Evolutionary conservation across 2,329 filamentous ascomycete genomes (phyloP).

Genomic region (Pseudopyricularia cyperi): DNA sequence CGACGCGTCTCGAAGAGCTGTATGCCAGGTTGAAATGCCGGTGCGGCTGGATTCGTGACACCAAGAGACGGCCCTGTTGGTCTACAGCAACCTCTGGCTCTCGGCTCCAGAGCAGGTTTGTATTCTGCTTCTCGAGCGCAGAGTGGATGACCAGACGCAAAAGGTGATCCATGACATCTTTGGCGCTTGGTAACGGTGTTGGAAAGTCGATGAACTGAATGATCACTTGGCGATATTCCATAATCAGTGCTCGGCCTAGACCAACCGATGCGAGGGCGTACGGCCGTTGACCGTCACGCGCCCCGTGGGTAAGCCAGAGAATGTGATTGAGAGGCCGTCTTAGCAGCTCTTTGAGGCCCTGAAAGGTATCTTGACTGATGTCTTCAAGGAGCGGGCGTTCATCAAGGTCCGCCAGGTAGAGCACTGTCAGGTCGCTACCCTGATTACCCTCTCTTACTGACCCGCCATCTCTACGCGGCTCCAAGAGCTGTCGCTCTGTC

Average conservation of each 20-base stretch:
- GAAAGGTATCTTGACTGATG: not conserved
- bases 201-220: slow-evolving; percentile 1
- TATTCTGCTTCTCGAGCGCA: slow-evolving; percentile 3
- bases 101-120: slow-evolving; percentile 11
- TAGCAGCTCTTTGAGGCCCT: not conserved
- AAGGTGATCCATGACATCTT: not conserved
- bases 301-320: not conserved
- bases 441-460: not conserved
- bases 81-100: slow-evolving; percentile 13
- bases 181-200: not conserved
- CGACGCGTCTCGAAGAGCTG: slow-evolving; percentile 8
- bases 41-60: not conserved
- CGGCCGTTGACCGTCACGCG: not conserved
- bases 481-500: not conserved
- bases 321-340: not conserved
- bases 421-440: not conserved
- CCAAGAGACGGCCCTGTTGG: not conserved
- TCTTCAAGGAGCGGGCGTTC: not conserved
- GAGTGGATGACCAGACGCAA: not conserved
- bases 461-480: not conserved
- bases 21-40: slow-evolving; percentile 6
- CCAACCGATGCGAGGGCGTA: not conserved
- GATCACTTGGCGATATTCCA: not conserved
- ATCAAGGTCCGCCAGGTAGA: not conserved
- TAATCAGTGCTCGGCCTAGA: not conserved